Base-by-base conservation (phyloP, 495 filamentous ascomycete genomes). In the Schizothecium vesticola region DNA sequence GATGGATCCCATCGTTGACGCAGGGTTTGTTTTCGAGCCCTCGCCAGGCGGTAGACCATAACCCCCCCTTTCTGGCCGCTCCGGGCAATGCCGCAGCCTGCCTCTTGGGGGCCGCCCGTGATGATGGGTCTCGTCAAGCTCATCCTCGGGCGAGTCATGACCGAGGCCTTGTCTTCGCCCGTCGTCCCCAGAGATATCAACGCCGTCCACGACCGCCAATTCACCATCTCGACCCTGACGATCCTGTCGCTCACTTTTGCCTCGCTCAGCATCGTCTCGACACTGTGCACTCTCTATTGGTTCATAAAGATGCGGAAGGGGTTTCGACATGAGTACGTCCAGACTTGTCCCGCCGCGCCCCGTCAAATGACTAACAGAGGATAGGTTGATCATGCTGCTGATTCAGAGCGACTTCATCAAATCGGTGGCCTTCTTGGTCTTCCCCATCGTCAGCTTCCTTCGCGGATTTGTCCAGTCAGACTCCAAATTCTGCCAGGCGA, bases 371-470 rank as follows among this genome's bases (percentile, higher is more conserved):
- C 26, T 69, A 60, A 73, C 69, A 64, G 29, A 26, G 16, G 33
- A 12, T 66, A 91, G 89, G 65, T 80, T 91, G 64, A 91, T 91
- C 67, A 86, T 91, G 84, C 73, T 92, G 63, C 77, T 91, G 25
- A 86, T 93, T 61, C 84, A 85, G 70, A 88, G 88, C 69, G 88
- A 91, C 72, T 82, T 89, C 74, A 85, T 89, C 73, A 91, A 90
- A 75, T 83, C 87, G 12, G 69, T 87, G 3, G 90, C 86, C 85
- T 87, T 87, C 65, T 78, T 90, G 64, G 78, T 91, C 64, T 88
- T 85, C 70, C 84, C 91, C 7, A 76, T 87, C 13, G 82, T 85
- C 26, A 82, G 72, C 61, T 79, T 85, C 1, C 79, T 85, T 55
- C 74, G 65, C 21, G 85, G 84, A 10, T 74, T 78, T 0, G 76